Evolutionary conservation across 371 early-diverging fungal species (phyloP).

Genomic region (Umbelopsis sp.): DNA sequence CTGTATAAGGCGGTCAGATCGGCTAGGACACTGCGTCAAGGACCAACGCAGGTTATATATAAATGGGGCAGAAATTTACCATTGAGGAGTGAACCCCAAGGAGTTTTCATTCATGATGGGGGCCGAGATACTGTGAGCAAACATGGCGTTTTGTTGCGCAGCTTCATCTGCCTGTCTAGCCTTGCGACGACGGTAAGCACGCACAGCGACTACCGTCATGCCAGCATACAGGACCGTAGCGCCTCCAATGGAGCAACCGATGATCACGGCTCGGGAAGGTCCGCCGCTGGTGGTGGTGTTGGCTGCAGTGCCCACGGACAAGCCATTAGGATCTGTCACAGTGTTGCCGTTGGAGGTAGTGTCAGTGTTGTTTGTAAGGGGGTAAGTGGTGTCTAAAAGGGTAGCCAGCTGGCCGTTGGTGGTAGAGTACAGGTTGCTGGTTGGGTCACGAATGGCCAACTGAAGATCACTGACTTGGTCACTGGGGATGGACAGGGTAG

Average conservation of each 20-base stretch:
- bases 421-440: conserved; percentile 37
- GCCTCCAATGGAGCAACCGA: conserved; percentile 48
- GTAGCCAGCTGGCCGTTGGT: conserved; percentile 44
- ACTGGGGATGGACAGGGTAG: conserved; percentile 42
- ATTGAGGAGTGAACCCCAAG: conserved; percentile 9
- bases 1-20: no score
- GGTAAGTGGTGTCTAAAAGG: conserved; percentile 39
- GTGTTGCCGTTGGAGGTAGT: not conserved
- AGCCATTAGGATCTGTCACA: conserved; percentile 7
- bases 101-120: conserved; percentile 23
- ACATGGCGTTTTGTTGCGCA: conserved; percentile 39
- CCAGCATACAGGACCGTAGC: conserved; percentile 49
- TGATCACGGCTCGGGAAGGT: conserved; percentile 40
- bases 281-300: conserved; percentile 15
- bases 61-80: conserved; percentile 1
- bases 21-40: no score
- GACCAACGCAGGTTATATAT: not conserved
- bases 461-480: conserved; percentile 29
- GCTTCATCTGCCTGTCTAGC: conserved; percentile 33
- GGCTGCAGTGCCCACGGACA: not conserved
- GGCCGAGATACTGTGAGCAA: conserved; percentile 40
- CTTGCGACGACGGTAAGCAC: conserved; percentile 40
- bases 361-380: conserved; percentile 23
- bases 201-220: conserved; percentile 38
- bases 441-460: conserved; percentile 26